Conservation (phyloP, 371 early-diverging fungal species). For the Coemansia sp. region DNA sequence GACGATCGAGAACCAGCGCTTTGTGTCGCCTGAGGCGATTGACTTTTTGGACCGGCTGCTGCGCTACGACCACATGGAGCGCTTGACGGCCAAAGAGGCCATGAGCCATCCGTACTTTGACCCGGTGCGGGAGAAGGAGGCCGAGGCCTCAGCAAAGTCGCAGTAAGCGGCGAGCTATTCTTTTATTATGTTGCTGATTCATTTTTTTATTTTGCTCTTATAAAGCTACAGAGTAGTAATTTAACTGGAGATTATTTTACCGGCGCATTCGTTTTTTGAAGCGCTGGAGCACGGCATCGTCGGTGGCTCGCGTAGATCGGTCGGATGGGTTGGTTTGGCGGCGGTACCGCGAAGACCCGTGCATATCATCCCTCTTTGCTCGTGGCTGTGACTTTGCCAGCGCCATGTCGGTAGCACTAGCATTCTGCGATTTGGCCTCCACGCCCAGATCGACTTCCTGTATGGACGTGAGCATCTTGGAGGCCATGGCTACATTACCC, state of each 20-base stretch:
- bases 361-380: background rate
- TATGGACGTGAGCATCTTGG: conserved; percentile 89
- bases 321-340: conserved; percentile 29
- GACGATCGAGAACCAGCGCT: conserved; percentile 84
- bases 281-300: conserved; percentile 73
- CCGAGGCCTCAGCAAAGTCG: background rate
- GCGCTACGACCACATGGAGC: conserved; percentile 96
- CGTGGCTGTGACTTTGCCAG: conserved; percentile 1
- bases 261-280: conserved; percentile 76
- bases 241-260: conserved; percentile 8
- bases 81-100: conserved; percentile 93
- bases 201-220: background rate
- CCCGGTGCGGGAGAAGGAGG: conserved; percentile 33
- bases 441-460: conserved; percentile 92
- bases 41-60: conserved; percentile 94
- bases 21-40: conserved; percentile 85
- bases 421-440: conserved; percentile 54
- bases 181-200: background rate
- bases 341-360: conserved; percentile 12
- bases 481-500: conserved; percentile 82
- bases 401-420: conserved; percentile 22
- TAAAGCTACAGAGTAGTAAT: too few species aligned
- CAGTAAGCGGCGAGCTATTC: background rate
- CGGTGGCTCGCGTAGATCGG: conserved; percentile 68
- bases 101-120: conserved; percentile 96